Base-by-base conservation (phyloP, 495 filamentous ascomycete genomes). In the Hypoxylon perforatum region DNA sequence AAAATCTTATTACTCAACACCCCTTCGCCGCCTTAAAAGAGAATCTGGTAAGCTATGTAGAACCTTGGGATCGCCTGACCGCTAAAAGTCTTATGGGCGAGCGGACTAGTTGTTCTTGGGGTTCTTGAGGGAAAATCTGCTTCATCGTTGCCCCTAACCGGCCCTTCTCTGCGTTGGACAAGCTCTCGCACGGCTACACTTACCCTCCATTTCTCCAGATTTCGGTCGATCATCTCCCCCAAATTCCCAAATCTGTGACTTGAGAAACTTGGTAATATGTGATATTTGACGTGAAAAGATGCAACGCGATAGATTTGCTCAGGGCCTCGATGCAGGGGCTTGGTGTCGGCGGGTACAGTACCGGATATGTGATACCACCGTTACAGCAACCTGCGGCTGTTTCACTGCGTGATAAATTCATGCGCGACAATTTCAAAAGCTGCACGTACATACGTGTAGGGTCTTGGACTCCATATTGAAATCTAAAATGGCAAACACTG, bases 311-410 rank as follows among this genome's bases (percentile, higher is more conserved):
- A 57, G 65, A 48, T 60, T 47, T 58, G 23, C 59, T 50, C 41
- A 55, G 39, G 58, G 41, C 42, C 48, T 45, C 23, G 38, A 64
- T 69, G 65, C 65, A 69, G 65, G 65, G 55, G 65, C 54, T 33
- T 48, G 18, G 25, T 41, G 42, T 55, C 38, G 33, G 54, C 55
- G 55, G 44, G 25, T 52, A 57, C 57, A 56, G 66, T 61, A 48
- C 66, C 66, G 57, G 45, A 52, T 67, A 68, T 69, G 66, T 69
- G 61, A 69, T 69, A 69, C 66, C 57, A 69, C 66, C 60, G 61
- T 69, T 69, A 63, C 66, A 64, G 39, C 56, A 56, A 56, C 15
- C 50, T 47, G 56, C 61, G 66, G 66, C 66, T 69, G 66, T 69
- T 69, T 69, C 66, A 69, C 56, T 56, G 51, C 35, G 41, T 59